Percentiles rank a stretch among this genome's conserved stretches.
Evolutionary conservation across 257 asterid species (phyloP).

Genomic region (Scutellaria galericulata): DNA sequence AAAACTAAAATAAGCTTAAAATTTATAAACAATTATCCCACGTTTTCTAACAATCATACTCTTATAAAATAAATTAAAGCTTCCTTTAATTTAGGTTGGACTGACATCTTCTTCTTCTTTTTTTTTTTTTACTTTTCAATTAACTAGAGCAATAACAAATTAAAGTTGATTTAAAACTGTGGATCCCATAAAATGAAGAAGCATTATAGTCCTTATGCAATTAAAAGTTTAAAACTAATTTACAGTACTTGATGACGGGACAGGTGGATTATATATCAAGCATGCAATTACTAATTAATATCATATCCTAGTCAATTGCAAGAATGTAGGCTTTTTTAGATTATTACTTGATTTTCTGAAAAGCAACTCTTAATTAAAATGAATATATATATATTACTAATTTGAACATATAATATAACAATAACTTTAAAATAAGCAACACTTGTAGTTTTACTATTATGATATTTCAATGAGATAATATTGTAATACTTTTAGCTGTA

Average conservation of each 20-base stretch:
- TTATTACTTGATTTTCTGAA: conserved; percentile 28
- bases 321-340: conserved; percentile 39
- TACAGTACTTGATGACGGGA: background rate
- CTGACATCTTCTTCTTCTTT: no score
- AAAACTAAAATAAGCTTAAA: no score
- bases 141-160: no score
- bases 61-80: no score
- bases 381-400: background rate
- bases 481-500: conserved; percentile 20
- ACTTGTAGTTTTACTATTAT: no score
- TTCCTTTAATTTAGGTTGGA: no score
- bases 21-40: no score
- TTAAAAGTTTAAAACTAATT: background rate
- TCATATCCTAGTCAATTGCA: conserved; percentile 28
- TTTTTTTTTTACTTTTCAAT: no score
- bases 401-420: no score
- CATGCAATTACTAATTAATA: background rate
- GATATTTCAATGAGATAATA: background rate
- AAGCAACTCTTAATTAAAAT: conserved; percentile 29
- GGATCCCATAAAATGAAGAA: conserved; percentile 15
- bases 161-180: background rate
- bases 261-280: background rate
- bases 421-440: no score
- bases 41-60: no score
- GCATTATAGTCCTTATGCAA: conserved; percentile 25